Percentiles rank a stretch among this genome's conserved stretches.
These are phyloP conservation scores for Trebouxia sp. DNA, from an alignment of 139 green algal species.

Conservation along the genomic window DNA sequence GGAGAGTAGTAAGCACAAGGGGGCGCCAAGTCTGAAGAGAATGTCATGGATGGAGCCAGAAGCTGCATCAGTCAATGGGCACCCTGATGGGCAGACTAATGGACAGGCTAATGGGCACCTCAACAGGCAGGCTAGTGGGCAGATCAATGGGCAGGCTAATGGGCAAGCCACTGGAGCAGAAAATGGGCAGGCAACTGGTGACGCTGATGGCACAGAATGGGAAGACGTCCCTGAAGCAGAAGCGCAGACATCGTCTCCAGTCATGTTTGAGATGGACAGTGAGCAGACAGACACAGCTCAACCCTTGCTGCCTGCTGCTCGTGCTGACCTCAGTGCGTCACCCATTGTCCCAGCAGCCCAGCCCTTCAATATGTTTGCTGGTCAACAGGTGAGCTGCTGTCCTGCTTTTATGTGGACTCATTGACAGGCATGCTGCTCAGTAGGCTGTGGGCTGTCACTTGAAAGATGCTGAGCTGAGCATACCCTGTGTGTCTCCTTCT, in stretches of 20 bases:
- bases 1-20: neutral
- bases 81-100: neutral
- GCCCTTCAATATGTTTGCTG: constrained; percentile 64
- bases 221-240: neutral
- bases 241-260: neutral
- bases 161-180: neutral
- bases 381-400: constrained; percentile 11
- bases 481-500: too few relatives aligned
- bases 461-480: too few relatives aligned
- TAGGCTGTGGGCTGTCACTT: too few relatives aligned
- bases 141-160: neutral
- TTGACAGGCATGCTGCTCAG: too few relatives aligned
- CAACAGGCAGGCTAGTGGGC: neutral
- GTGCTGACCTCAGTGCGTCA: neutral
- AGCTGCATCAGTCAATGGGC: neutral
- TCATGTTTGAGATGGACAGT: constrained; percentile 3
- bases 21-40: neutral
- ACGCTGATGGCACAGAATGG: neutral
- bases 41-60: constrained; percentile 19
- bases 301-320: neutral
- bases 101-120: neutral
- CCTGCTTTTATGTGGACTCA: neutral
- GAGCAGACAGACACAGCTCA: neutral
- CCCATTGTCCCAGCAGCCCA: constrained; percentile 23
- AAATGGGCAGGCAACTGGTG: neutral